Base-by-base conservation (phyloP, 208 protist species). In the Wallacemonas sp. region DNA sequence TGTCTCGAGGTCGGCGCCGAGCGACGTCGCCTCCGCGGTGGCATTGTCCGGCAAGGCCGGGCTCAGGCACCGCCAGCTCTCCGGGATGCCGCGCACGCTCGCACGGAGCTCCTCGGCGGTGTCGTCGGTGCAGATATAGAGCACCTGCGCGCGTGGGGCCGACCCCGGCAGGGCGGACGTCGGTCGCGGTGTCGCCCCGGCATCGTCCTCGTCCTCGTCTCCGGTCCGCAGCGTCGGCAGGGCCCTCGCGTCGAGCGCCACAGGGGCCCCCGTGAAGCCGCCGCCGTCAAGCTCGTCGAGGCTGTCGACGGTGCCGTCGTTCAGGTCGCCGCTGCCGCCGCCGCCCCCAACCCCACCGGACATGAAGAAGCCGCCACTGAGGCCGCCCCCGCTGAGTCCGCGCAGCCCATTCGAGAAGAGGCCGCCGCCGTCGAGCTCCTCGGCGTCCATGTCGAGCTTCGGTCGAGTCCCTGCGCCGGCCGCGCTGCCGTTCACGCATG, bases 81-180 rank as follows among this genome's bases (percentile, higher is more conserved):
- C 42, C n/a, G 86, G 86, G 73, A 88, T 74, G 14, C 36, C 57
- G 3, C 26, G 45, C 59, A 86, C 69, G 7, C 76, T 65, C 0
- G 44, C 36, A 23, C 61, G 49, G 25, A 87, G 72, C 39, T 70
- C 77, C 7, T 65, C 45, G 14, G 75, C 33, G 3, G 75, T 69
- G 25, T 79, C 72, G 52, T 92, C 86, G 1, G 74, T 74, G 65
- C 78, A 84, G 38, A 92, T 31, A 67, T 87, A 92, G n/a, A 92
- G 31, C 18, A 89, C 78, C 28, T 82, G 77, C 41, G 88, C 77
- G 26, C 57, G 66, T 3, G 46, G 42, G 1, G 20, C 41, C n/a
- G 67, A 5, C 25, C 5, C 28, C 52, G 0, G 10, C 25, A 28
- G 20, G 14, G 14, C 25, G 46, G 16, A 7, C 59, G 48, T 31